These are phyloP conservation scores for Sphaerobolus stellatus DNA, from an alignment of 1,284 basidiomycete genomes.

Conservation along the genomic window DNA sequence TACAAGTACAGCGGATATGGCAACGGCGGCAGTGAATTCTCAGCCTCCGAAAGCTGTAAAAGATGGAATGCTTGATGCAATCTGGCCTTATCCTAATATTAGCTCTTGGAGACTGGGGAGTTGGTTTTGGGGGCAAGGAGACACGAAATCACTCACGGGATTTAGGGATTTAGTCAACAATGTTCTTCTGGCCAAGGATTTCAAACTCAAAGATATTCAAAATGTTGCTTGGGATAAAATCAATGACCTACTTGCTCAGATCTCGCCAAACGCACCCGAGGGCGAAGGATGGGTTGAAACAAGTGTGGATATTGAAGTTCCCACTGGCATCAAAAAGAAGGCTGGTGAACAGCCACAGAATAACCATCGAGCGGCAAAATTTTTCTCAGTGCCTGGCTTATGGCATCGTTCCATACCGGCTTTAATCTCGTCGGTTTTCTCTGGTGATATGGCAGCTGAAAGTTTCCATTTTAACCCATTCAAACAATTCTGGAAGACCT, in stretches of 20 bases:
- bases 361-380: background rate
- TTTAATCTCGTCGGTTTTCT: slow-evolving; percentile 11
- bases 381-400: background rate
- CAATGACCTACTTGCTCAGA: background rate
- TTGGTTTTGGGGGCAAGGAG: background rate
- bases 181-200: background rate
- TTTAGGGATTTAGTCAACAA: background rate
- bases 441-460: background rate
- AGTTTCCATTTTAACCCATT: slow-evolving; percentile 13
- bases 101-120: background rate
- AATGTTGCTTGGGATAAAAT: background rate
- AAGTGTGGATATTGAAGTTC: slow-evolving; percentile 21
- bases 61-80: background rate
- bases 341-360: background rate
- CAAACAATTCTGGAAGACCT: background rate
- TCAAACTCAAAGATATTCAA: background rate
- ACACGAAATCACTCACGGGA: background rate
- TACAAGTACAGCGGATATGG: background rate
- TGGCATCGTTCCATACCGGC: slow-evolving; percentile 9
- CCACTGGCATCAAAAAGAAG: slow-evolving; percentile 10
- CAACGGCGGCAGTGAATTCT: background rate
- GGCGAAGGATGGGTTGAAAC: slow-evolving; percentile 14
- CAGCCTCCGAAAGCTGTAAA: background rate
- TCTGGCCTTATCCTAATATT: background rate
- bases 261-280: background rate